Evolutionary conservation across 2,329 filamentous ascomycete species (phyloP).

Genomic region (Cryphonectria naterciae): DNA sequence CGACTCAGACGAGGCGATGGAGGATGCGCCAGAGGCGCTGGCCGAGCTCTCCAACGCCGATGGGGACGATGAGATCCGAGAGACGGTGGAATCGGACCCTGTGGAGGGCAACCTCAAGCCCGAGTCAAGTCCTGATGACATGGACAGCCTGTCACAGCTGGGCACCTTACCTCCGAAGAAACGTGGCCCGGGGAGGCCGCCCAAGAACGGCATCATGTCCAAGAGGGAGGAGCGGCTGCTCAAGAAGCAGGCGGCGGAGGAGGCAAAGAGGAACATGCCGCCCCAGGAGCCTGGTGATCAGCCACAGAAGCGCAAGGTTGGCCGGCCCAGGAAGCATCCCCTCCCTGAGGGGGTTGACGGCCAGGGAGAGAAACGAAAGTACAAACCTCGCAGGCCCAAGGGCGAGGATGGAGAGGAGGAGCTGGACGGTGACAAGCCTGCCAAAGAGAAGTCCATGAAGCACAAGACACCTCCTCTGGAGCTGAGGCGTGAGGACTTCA

Average conservation of each 20-base stretch:
- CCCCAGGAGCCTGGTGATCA: slow-evolving; percentile 53
- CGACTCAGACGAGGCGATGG: slow-evolving; percentile 35
- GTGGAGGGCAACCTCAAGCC: slow-evolving; percentile 34
- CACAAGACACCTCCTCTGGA: slow-evolving; percentile 65
- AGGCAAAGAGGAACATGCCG: slow-evolving; percentile 55
- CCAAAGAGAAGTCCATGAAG: slow-evolving; percentile 64
- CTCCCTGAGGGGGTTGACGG: slow-evolving; percentile 59
- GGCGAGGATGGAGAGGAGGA: slow-evolving; percentile 56
- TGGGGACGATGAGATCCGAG: slow-evolving; percentile 37
- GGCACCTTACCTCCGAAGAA: slow-evolving; percentile 59
- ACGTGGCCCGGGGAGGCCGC: slow-evolving; percentile 77
- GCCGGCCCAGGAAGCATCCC: slow-evolving; percentile 67
- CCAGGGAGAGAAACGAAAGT: slow-evolving; percentile 66
- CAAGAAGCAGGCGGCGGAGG: slow-evolving; percentile 61
- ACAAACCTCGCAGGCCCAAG: slow-evolving; percentile 60
- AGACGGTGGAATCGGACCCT: slow-evolving; percentile 39
- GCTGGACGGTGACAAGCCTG: slow-evolving; percentile 58
- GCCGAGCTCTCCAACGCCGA: slow-evolving; percentile 36
- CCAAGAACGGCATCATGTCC: slow-evolving; percentile 83
- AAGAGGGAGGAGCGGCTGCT: slow-evolving; percentile 71
- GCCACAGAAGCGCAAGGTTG: slow-evolving; percentile 66
- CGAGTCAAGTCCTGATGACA: slow-evolving; percentile 38
- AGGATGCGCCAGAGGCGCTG: slow-evolving; percentile 31
- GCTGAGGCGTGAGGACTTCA: slow-evolving; percentile 59
- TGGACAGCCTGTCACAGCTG: slow-evolving; percentile 24